These are phyloP conservation scores for Arthrobotrys musiformis DNA, from an alignment of 2,329 filamentous ascomycete genomes.

Conservation along the genomic window DNA sequence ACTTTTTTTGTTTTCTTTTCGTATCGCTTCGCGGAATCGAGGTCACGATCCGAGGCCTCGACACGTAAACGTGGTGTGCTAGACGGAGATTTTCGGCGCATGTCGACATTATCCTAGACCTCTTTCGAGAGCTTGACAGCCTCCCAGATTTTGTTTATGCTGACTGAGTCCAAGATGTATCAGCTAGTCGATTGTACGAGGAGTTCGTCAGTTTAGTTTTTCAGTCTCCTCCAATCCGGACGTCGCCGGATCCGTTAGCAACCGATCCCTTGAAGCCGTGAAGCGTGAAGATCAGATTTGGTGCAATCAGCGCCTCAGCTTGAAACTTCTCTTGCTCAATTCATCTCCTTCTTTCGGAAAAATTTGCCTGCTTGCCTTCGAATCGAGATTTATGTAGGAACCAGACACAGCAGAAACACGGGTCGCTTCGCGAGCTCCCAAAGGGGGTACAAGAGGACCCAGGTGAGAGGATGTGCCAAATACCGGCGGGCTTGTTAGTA, in stretches of 20 bases:
- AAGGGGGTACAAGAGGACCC: conserved; percentile 9
- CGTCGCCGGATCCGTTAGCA: conserved; percentile 30
- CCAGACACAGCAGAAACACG: conserved; percentile 19
- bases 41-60: conserved; percentile 8
- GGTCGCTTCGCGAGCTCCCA: conserved; percentile 28
- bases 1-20: not conserved
- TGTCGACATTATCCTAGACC: not conserved
- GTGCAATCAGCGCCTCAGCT: not conserved
- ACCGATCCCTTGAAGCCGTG: conserved; percentile 14
- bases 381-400: conserved; percentile 7
- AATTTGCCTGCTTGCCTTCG: conserved; percentile 35
- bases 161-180: not conserved
- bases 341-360: conserved; percentile 21
- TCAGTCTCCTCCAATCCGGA: conserved; percentile 12
- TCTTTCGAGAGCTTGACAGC: not conserved
- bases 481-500: conserved; percentile 14
- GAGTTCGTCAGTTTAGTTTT: not conserved
- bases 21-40: not conserved
- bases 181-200: not conserved
- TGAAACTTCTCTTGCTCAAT: conserved; percentile 17
- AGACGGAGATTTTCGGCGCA: conserved; percentile 7
- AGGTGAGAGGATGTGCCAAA: not conserved
- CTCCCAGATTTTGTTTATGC: not conserved
- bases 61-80: conserved; percentile 3
- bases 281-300: conserved; percentile 13